Percentiles rank a stretch among this genome's conserved stretches.
These are phyloP conservation scores for Pichia cabralensis DNA, from an alignment of 805 yeast species.

Conservation along the genomic window DNA sequence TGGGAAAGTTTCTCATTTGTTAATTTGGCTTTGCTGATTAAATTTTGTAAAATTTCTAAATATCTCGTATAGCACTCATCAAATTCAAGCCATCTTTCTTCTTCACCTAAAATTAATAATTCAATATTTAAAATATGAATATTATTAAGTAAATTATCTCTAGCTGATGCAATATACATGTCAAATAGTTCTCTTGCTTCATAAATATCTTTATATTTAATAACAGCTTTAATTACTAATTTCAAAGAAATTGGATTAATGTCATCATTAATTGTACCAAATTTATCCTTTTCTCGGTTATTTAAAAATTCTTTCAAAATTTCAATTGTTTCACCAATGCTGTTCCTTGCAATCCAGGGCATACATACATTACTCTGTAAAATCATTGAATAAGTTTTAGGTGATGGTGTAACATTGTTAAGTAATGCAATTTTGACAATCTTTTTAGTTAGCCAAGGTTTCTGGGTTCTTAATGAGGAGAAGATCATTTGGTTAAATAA, in stretches of 20 bases:
- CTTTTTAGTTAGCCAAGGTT: conserved; percentile 13
- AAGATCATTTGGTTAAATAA: conserved; percentile 21
- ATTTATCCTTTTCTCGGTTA: conserved; percentile 12
- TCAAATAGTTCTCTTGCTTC: conserved; percentile 23
- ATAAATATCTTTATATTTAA: conserved; percentile 13
- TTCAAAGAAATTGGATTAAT: conserved; percentile 20
- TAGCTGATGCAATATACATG: conserved; percentile 17
- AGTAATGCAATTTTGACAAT: conserved; percentile 14
- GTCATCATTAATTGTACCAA: conserved; percentile 18
- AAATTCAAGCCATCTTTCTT: conserved; percentile 25
- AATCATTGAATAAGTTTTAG: conserved; percentile 22
- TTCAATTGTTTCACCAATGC: conserved; percentile 12
- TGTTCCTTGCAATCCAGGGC: conserved; percentile 10
- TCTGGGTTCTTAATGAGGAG: conserved; percentile 12
- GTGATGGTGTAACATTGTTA: conserved; percentile 10
- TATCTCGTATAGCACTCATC: conserved; percentile 20
- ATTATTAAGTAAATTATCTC: conserved; percentile 18
- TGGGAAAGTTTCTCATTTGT: conserved; percentile 1
- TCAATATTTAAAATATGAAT: conserved; percentile 20
- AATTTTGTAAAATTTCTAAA: conserved; percentile 11
- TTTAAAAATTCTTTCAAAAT: conserved; percentile 18
- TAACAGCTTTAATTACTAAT: conserved; percentile 12
- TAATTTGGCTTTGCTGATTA: conserved; percentile 11
- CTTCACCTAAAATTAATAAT: conserved; percentile 22
- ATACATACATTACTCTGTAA: conserved; percentile 16